Percentiles rank a stretch among this genome's conserved stretches.
Evolutionary conservation across 169 alveolate species (phyloP).

Genomic region (Babesia divergens): DNA sequence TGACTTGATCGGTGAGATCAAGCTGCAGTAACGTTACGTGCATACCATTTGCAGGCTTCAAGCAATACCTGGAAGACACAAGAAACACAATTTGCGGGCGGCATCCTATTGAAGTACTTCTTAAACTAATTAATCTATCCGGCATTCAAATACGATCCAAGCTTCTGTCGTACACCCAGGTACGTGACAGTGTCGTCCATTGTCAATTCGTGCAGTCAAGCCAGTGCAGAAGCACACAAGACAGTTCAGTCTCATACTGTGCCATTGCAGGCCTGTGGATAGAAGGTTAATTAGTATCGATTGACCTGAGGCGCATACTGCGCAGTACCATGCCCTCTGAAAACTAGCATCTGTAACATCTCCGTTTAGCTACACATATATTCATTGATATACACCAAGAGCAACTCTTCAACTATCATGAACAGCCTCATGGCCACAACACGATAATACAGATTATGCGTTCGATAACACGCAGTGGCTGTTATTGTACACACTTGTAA

Average conservation of each 20-base stretch:
- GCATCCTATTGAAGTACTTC: constrained; percentile 86
- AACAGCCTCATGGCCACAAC: no score
- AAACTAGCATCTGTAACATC: no score
- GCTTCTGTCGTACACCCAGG: constrained; percentile 75
- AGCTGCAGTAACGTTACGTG: not conserved
- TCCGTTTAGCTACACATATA: no score
- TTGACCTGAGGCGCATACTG: no score
- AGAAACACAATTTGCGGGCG: constrained; percentile 94
- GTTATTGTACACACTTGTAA: no score
- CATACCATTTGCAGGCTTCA: constrained; percentile 63
- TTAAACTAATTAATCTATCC: constrained; percentile 44
- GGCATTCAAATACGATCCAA: constrained; percentile 47
- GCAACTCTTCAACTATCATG: not conserved
- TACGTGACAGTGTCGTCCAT: not conserved
- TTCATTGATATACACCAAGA: not conserved
- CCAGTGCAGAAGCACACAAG: constrained; percentile 64
- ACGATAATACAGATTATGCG: not conserved
- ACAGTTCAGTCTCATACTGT: constrained; percentile 89
- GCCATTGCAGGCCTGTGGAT: constrained; percentile 60
- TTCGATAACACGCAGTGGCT: not conserved
- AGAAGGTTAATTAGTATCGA: not conserved
- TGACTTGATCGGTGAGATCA: constrained; percentile 58
- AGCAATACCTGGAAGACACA: constrained; percentile 81
- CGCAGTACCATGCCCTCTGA: no score
- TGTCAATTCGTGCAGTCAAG: constrained; percentile 61